Evolutionary conservation across 2,329 filamentous ascomycete genomes (phyloP).

Genomic region (Pseudophaeomoniella oleicola): DNA sequence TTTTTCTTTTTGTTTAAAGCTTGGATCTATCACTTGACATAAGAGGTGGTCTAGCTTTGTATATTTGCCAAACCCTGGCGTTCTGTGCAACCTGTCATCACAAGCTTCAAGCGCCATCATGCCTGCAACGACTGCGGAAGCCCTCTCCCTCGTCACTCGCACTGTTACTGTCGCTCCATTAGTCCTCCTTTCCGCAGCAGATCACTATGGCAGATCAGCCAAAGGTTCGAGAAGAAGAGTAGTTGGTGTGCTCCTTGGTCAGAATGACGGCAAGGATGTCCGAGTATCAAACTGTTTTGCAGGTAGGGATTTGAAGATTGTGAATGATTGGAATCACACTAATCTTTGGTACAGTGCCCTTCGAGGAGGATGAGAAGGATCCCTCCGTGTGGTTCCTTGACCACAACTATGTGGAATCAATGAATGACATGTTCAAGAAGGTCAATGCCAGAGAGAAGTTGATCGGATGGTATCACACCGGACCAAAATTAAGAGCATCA

Average conservation of each 20-base stretch:
- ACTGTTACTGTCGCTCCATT: conserved; percentile 95
- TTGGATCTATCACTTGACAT: too few species aligned
- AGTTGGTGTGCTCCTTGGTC: conserved; percentile 83
- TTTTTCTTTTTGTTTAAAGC: too few species aligned
- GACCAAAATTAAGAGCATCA: conserved; percentile 88
- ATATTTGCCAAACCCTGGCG: too few species aligned
- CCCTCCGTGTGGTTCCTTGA: conserved; percentile 98
- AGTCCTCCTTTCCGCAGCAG: conserved; percentile 92
- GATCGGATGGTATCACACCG: conserved; percentile 99
- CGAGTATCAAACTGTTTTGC: conserved; percentile 98
- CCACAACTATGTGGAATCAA: conserved; percentile 97
- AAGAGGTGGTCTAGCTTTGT: too few species aligned
- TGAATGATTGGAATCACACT: conserved; percentile 12
- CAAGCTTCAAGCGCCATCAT: conserved; percentile 37
- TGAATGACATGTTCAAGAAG: conserved; percentile 99
- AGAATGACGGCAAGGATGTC: conserved; percentile 92
- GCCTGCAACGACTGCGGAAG: conserved; percentile 94
- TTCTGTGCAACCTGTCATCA: too few species aligned
- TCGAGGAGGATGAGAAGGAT: conserved; percentile 98
- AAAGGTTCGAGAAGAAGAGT: conserved; percentile 82
- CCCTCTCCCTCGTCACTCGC: conserved; percentile 81
- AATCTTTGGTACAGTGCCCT: conserved; percentile 54
- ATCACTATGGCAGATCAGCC: conserved; percentile 90
- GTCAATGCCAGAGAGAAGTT: conserved; percentile 98
- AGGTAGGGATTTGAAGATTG: conserved; percentile 41